A percentile compares a stretch with the other conserved stretches of the same genome.
phyloP scores from a whole-genome alignment of 1,139 yeast genomes.

The Arxiozyma telluris region DNA sequence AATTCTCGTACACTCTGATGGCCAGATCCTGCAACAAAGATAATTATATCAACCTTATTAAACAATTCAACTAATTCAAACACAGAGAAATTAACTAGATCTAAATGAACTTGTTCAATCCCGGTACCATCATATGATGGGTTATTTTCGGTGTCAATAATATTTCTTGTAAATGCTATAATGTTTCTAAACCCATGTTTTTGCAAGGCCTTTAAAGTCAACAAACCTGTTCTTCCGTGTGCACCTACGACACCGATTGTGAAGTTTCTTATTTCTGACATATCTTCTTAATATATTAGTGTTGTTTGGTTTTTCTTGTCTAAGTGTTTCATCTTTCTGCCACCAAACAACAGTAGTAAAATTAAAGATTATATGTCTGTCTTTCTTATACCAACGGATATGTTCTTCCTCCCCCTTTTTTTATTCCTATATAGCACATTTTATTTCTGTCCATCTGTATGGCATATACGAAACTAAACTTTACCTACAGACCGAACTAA shows the following conservation, averaged over 20 bases:
- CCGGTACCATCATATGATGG: conserved; percentile 30
- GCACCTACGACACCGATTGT: conserved; percentile 46
- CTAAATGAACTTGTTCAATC: conserved; percentile 28
- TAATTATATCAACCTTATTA: conserved; percentile 44
- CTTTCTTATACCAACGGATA: not conserved
- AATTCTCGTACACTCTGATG: conserved; percentile 41
- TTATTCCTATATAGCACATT: not conserved
- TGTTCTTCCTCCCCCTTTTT: not conserved
- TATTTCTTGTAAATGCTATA: conserved; percentile 31
- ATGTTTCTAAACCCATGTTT: conserved; percentile 16
- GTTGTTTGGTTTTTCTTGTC: not conserved
- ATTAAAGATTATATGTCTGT: too few relatives aligned
- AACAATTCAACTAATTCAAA: conserved; percentile 33
- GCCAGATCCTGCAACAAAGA: conserved; percentile 54
- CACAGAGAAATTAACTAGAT: conserved; percentile 32
- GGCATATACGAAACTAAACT: too few relatives aligned
- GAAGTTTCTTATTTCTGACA: conserved; percentile 2
- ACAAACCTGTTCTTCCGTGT: conserved; percentile 48
- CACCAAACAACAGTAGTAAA: not conserved
- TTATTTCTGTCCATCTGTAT: not conserved
- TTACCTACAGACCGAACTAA: not conserved
- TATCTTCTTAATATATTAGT: not conserved
- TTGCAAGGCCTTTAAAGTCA: conserved; percentile 30
- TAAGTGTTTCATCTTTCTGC: not conserved
- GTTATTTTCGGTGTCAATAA: conserved; percentile 32